Evolutionary conservation across 2,329 filamentous ascomycete species (phyloP), one percentile per base, ranked within the genome.

Genomic region (Dactylellina haptotyla): DNA sequence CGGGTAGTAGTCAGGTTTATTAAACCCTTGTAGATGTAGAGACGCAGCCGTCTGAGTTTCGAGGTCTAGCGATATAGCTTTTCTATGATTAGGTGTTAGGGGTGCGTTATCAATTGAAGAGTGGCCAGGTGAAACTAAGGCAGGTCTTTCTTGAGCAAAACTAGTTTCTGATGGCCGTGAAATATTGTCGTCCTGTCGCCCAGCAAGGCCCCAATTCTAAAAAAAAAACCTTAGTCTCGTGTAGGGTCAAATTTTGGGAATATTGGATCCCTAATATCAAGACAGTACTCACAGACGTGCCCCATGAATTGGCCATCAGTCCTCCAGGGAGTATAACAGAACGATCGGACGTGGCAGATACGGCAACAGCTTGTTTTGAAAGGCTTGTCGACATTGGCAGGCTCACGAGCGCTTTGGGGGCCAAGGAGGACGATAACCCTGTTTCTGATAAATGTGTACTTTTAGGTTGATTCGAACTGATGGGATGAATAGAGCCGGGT

Each of bases 41-140:
- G 8, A 43, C 32, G 45, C 34, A 4, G 41, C 32, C 54, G 79
- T 80, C 6, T 79, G 77, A 20, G 80, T 77, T 59, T 82, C 81
- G 5, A 82, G 82, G 67, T 86, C 85, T 53, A 87, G 81, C 72
- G 85, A 87, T 59, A 86, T 82, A 0, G 86, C 86, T 77, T 86
- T 87, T 74, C 85, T 83, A 78, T 88, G 86, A 12, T 66, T 57
- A 32, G 43, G 28, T 10, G 12, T 23, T 6, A 14, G 8, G 2
- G 67, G 28, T n/a, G 45, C 25, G 30, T 79, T 79, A 63, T 78
- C 78, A 20, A 79, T 78, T 41, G 78, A 66, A 54, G 75, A 75
- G 66, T 74, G 75, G 37, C 75, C 76, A 46, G 78, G 78, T 41
- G 79, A 78, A 16, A 67, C 58, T 18, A 76, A 14, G 10, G 12